Percentiles rank a stretch among this genome's conserved stretches.
phyloP scores from a whole-genome alignment of 2,329 filamentous ascomycete genomes.

The Cadophora malorum region DNA sequence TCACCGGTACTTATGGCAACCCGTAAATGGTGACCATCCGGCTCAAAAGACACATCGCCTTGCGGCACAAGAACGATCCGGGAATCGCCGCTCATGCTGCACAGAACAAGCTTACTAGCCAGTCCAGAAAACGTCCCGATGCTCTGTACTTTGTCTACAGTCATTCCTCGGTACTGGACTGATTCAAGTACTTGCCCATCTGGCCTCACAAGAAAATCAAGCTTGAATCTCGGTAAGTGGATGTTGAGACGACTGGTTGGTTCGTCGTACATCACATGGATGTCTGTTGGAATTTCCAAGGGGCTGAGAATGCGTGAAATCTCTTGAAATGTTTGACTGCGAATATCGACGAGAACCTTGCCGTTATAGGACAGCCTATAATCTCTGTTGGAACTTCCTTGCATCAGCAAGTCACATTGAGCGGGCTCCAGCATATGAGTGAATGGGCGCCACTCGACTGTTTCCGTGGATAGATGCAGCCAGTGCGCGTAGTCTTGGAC shows the following conservation, averaged over 20 bases:
- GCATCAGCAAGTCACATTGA: conserved; percentile 40
- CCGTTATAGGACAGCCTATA: background rate
- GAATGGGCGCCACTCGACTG: conserved; percentile 34
- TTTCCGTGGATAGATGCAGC: conserved; percentile 19
- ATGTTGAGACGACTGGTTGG: conserved; percentile 39
- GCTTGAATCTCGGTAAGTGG: conserved; percentile 53
- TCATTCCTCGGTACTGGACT: conserved; percentile 57
- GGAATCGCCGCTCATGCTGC: conserved; percentile 28
- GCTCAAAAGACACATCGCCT: conserved; percentile 48
- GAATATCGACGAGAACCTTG: conserved; percentile 45
- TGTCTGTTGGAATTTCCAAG: conserved; percentile 47
- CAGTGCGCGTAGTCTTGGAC: conserved; percentile 25
- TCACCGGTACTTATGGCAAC: conserved; percentile 45
- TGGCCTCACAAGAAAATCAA: conserved; percentile 52
- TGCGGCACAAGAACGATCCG: conserved; percentile 50
- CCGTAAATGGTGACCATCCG: conserved; percentile 42
- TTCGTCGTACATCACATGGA: conserved; percentile 45
- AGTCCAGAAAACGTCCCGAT: conserved; percentile 58
- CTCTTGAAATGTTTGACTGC: conserved; percentile 45
- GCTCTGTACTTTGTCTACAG: conserved; percentile 53
- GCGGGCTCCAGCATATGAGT: conserved; percentile 42
- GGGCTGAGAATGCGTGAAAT: conserved; percentile 46
- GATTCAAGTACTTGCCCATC: conserved; percentile 47
- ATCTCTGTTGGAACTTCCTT: background rate
- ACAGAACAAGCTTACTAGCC: conserved; percentile 55